Conservation (phyloP, 108 stramenopile species). For the Chaetoceros tenuissimus region DNA sequence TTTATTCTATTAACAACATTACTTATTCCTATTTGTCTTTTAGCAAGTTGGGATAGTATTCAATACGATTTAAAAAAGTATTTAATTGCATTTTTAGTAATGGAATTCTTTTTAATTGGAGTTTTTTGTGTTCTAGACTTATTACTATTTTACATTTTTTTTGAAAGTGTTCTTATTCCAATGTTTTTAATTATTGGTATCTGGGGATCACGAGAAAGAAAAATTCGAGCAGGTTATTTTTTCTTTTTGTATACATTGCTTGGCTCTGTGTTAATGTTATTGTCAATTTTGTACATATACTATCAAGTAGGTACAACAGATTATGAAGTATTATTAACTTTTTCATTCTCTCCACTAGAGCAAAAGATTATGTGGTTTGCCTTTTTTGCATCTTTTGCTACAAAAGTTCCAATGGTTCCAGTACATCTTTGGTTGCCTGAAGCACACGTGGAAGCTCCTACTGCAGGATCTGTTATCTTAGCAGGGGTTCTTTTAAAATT, state of each 20-base stretch:
- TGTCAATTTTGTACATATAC: constrained; percentile 16
- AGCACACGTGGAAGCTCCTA: constrained; percentile 45
- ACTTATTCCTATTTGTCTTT: not conserved
- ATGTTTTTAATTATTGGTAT: constrained; percentile 31
- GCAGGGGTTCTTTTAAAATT: constrained; percentile 37
- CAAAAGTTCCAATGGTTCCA: constrained; percentile 31
- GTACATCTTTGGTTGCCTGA: constrained; percentile 41
- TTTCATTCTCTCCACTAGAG: constrained; percentile 2
- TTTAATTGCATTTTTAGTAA: constrained; percentile 22
- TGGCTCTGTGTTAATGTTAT: constrained; percentile 17
- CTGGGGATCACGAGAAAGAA: constrained; percentile 29
- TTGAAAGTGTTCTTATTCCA: constrained; percentile 25
- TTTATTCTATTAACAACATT: not conserved
- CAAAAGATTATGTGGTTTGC: constrained; percentile 29
- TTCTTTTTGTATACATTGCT: constrained; percentile 19
- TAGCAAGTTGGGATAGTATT: constrained; percentile 3
- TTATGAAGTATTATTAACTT: constrained; percentile 8
- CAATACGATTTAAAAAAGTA: constrained; percentile 10
- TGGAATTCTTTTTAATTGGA: constrained; percentile 19
- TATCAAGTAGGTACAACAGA: constrained; percentile 12
- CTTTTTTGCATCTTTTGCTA: constrained; percentile 33
- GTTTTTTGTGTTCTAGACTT: constrained; percentile 18
- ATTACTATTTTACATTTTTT: constrained; percentile 26
- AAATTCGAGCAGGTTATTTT: constrained; percentile 22
- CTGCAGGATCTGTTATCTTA: constrained; percentile 34